Evolutionary conservation across 129 eudicot species (phyloP), one percentile per base, ranked within the genome.

Genomic region (Escallonia herrerae): DNA sequence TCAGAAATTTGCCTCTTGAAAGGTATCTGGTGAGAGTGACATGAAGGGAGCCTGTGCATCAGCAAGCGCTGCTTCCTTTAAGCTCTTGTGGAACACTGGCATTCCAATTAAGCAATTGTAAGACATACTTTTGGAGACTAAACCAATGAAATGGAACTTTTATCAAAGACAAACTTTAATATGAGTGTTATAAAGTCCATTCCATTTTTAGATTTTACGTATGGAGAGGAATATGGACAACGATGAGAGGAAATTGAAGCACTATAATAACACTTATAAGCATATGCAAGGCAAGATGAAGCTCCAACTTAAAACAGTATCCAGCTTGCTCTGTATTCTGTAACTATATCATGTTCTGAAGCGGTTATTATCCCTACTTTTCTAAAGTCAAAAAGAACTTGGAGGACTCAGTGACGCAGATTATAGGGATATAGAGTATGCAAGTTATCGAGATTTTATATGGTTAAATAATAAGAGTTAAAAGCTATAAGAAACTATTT

Each of bases 21-120:
- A 68, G 44, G 76, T 69, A 52, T 76, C 68, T 2, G 44, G 41
- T 10, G 71, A 40, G 10, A 81, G 22, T 42, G 81, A 62, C 45
- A 72, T 46, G 62, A 76, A 65, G 40, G 85, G 81, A 59, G 56
- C 69, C 61, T 67, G 70, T 13, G 82, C 82, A 38, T 76, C 86
- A 72, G 70, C 58, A 53, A 64, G 68, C 50, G 76, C 81, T 40
- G 82, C 81, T 67, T 76, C 76, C 58, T 80, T 67, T 53, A 64
- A 37, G 37, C 67, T 76, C 64, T 51, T 67, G 38, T 40, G 68
- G 15, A 14, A n/a, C 48, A 40, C 71, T n/a, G 67, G 72, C 55
- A 75, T 76, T 39, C 58, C 72, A 55, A 71, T 13, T 73, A 69
- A n/a, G 49, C 60, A 51, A 80, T 40, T 38, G 61, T 45, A 13